Base-by-base conservation (phyloP, 1,284 basidiomycete genomes). In the Lentinula novae-zelandiae region DNA sequence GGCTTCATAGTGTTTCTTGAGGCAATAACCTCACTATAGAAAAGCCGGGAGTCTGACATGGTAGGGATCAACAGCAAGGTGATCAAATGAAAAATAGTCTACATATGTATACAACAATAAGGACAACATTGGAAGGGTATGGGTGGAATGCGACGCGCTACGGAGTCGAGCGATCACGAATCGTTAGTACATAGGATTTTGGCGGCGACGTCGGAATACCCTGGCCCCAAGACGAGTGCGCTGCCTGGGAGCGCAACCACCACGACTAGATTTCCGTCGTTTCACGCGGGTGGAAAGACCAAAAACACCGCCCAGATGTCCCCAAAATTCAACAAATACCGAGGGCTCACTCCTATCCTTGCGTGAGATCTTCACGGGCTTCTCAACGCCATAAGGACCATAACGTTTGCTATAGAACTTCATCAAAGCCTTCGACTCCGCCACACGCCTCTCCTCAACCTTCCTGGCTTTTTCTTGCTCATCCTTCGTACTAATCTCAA, bases 311-410 rank as follows among this genome's bases (percentile, higher is more conserved):
- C 46, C 46, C 17, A 57, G 10, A 57, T 38, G 48, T 5, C 13
- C 42, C 55, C 55, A 57, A n/a, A 57, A 27, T n/a, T 49, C 44
- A 10, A 49, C 31, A 20, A 46, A 57, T n/a, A 46, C 42, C 13
- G 55, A 57, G 20, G 55, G 46, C 44, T 56, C 46, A 13, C n/a
- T 20, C 40, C 46, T 57, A 8, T 38, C 46, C 22, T 15, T 42
- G 12, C 38, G 27, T 34, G 17, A 20, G 5, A 13, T 51, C 50
- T 51, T 34, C 6, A 27, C 15, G 5, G 27, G 20, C n/a, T 34
- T 31, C 4, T 31, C 50, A 51, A 34, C 15, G 7, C 50, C 31
- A 15, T 53, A 53, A 34, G 36, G 51, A 9, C 36, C 33, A 3
- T 53, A 22, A 3, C 44, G 44, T 46, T 46, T 46, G 3, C 20